Evolutionary conservation across 2,329 filamentous ascomycete species (phyloP), one percentile per base, ranked within the genome.

Genomic region (Epichloe scottii): DNA sequence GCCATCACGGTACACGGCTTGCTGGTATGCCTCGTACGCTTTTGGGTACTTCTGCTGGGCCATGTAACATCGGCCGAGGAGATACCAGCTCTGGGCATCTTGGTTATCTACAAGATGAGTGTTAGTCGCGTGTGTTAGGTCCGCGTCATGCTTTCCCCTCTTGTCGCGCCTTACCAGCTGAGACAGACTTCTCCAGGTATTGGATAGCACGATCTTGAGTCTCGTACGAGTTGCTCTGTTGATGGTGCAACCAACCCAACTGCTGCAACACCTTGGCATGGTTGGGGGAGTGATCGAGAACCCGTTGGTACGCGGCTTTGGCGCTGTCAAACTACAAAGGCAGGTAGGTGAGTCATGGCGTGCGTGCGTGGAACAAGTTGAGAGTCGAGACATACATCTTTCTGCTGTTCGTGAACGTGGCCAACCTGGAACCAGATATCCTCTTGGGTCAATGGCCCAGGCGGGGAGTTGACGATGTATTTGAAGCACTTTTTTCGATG

Each of bases 381-480:
- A 8, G n/a, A n/a, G n/a, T 19, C 19, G 4, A 15, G 15, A 77
- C 89, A 71, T 76, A 95, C 90, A 63, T 98, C 93, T 76, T 97
- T 97, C 68, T 97, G 91, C 63, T 97, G 93, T 66, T 98, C 93
- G 62, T 98, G 90, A 47, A 98, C 93, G 67, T 98, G 93, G 26
- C 93, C 93, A 63, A 98, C 97, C 68, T 98, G 93, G 73, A 98
- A 98, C 91, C 91, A 97, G 54, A 98, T 98, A 61, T 98, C 93
- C 67, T 97, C 91, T 66, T 97, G 90, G 0, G 90, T 96, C 60
- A 98, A 69, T 2, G 93, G 93, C 4, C 88, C 84, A 3, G 93
- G 93, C 30, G 93, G 91, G 49, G 95, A 90, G 58, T 81, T 85
- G 56, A 97, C 90, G 59, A 98, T 98, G 66, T 95, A 97, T 69